These are phyloP conservation scores for Leccinum pachyderme DNA, from an alignment of 1,284 basidiomycete genomes.

Conservation along the genomic window DNA sequence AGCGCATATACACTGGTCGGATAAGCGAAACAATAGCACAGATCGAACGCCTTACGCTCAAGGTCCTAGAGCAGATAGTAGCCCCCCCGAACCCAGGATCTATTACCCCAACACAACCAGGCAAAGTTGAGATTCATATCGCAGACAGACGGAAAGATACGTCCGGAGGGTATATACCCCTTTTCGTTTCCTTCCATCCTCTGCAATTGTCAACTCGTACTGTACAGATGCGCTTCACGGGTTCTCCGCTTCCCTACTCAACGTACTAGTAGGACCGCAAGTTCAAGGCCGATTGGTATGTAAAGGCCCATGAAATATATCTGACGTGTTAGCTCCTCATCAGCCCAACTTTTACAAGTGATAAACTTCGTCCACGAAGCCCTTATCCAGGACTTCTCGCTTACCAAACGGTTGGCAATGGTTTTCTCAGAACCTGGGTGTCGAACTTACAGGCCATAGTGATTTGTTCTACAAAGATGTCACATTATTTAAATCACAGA, in stretches of 20 bases:
- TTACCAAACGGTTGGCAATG: constrained; percentile 65
- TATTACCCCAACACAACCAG: constrained; percentile 5
- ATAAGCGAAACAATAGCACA: constrained; percentile 24
- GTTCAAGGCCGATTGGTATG: constrained; percentile 54
- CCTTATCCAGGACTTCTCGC: constrained; percentile 48
- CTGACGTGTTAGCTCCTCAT: constrained; percentile 2
- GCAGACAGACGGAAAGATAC: constrained; percentile 26
- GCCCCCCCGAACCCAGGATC: constrained; percentile 12
- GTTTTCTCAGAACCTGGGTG: background rate
- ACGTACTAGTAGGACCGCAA: constrained; percentile 37
- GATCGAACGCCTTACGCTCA: constrained; percentile 54
- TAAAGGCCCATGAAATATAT: background rate
- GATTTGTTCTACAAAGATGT: constrained; percentile 89
- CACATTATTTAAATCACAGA: constrained; percentile 70
- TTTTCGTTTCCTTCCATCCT: background rate
- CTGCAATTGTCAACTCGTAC: constrained; percentile 10
- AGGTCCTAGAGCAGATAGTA: constrained; percentile 54
- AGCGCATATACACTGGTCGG: constrained; percentile 24
- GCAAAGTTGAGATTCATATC: constrained; percentile 27
- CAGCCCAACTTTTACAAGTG: constrained; percentile 67
- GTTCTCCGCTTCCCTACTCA: constrained; percentile 32
- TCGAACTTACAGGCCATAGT: constrained; percentile 38
- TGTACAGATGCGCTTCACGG: constrained; percentile 18
- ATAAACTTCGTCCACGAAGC: constrained; percentile 66
- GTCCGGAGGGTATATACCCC: constrained; percentile 14